Conservation (phyloP, 495 filamentous ascomycete genomes). For the Halenospora varia region DNA sequence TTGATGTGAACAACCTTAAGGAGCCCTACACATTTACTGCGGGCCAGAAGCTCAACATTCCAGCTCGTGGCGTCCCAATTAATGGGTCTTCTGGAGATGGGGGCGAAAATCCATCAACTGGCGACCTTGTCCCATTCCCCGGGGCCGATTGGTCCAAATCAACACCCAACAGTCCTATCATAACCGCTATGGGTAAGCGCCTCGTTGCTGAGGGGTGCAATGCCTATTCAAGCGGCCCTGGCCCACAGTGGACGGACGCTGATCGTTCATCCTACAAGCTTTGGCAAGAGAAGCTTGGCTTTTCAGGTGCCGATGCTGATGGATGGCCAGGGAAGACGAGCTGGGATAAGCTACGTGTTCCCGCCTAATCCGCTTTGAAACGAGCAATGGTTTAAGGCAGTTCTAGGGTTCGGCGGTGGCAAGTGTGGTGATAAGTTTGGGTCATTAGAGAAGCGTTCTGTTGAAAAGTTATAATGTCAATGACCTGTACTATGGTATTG, state of each 20-base stretch:
- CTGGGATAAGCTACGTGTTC: not conserved
- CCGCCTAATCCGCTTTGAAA: too few species aligned
- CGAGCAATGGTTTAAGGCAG: too few species aligned
- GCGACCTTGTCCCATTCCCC: not conserved
- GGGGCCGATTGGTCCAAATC: not conserved
- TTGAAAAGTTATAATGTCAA: too few species aligned
- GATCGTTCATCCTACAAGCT: not conserved
- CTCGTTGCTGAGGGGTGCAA: not conserved
- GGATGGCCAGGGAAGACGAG: not conserved
- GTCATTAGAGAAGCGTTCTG: too few species aligned
- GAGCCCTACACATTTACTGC: not conserved
- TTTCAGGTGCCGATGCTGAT: not conserved
- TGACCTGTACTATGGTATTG: too few species aligned
- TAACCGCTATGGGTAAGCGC: not conserved
- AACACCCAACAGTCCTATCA: not conserved
- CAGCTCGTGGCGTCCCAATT: not conserved
- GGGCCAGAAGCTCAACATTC: not conserved
- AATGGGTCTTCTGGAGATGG: not conserved
- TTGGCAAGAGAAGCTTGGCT: not conserved
- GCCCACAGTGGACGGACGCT: not conserved
- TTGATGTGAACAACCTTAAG: not conserved
- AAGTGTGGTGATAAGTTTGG: too few species aligned
- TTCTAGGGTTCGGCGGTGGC: too few species aligned
- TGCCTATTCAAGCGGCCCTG: not conserved
- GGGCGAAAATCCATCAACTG: not conserved